Evolutionary conservation across 1,139 yeast species (phyloP), one percentile per base, ranked within the genome.

Genomic region (Geotrichum phurueaensis): DNA sequence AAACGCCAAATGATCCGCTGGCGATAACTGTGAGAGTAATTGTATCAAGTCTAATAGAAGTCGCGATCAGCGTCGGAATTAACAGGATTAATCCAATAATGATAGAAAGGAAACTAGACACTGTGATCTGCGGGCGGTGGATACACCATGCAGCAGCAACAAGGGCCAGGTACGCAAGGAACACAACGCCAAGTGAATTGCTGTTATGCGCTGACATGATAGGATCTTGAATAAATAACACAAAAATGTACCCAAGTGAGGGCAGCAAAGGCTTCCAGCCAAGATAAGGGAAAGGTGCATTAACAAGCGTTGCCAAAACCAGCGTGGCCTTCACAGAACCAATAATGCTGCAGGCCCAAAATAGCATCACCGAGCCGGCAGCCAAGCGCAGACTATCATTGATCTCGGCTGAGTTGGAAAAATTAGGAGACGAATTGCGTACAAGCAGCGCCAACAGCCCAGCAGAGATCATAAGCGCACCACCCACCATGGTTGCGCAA

Each of bases 1-100:
- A 75, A 20, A 74, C 75, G 1, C 74, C 75, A 15, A 71, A 61
- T 0, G 77, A 71, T 10, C 75, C 73, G 39, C 71, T 65, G 7
- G 75, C 67, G 39, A 75, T 73, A 3, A 68, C 59, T 31, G 69
- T 60, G 45, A 70, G 62, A 0, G 69, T 64, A 6, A 70, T 27
- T 9, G 65, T 57, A 52, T 70, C 66, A n/a, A 61, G 20, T 15
- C 59, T 22, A 20, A 57, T 9, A 20, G 59, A 23, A 12, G 51
- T 53, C 29, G 54, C 53, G 22, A 58, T 39, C 15, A 55, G 22
- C 23, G 62, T 36, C 9, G 62, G 62, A 3, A 56, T 39, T 18
- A 59, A 23, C 12, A 61, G 54, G 47, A 61, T 53, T 6, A 55
- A 12, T 18, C 60, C 64, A 20, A 61, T 25, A 18, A 59, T 18